phyloP scores from a whole-genome alignment of 129 eudicot genomes.

The Tanacetum coccineum region DNA sequence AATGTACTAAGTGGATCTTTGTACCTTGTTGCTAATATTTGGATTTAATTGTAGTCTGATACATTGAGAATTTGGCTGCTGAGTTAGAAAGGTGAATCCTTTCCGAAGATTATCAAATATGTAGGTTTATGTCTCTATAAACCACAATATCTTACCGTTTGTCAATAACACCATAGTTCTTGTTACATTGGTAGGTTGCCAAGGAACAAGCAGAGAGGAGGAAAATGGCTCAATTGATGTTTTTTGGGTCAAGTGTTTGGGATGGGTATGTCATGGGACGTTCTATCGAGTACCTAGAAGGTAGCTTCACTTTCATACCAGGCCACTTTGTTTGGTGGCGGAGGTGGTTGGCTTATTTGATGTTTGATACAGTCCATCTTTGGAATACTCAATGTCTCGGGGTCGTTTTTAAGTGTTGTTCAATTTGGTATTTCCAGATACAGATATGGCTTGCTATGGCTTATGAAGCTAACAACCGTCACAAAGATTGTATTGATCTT shows the following conservation, averaged over 20 bases:
- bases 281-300: slow-evolving; percentile 91
- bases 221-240: slow-evolving; percentile 89
- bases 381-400: slow-evolving; percentile 5
- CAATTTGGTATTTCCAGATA: slow-evolving; percentile 51
- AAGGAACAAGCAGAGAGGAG: slow-evolving; percentile 97
- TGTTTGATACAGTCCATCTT: slow-evolving; percentile 22
- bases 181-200: slow-evolving; percentile 62
- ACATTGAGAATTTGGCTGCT: slow-evolving; percentile 29
- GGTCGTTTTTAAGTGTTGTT: slow-evolving; percentile 14
- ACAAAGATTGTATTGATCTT: slow-evolving; percentile 84
- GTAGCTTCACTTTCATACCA: slow-evolving; percentile 90
- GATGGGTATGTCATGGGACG: slow-evolving; percentile 85
- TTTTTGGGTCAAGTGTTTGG: slow-evolving; percentile 93
- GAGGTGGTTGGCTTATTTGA: slow-evolving; percentile 52
- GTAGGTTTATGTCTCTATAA: slow-evolving; percentile 23
- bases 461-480: slow-evolving; percentile 93
- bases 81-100: slow-evolving; percentile 22
- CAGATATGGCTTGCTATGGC: slow-evolving; percentile 99
- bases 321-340: slow-evolving; percentile 96
- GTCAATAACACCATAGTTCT: slow-evolving; percentile 1
- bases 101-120: slow-evolving; percentile 16
- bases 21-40: slow-evolving; percentile 29
- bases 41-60: slow-evolving; percentile 31
- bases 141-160: slow-evolving; percentile 4
- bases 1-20: slow-evolving; percentile 23